Conservation (phyloP, 441 rosid genomes). For the Geranium incanum region DNA sequence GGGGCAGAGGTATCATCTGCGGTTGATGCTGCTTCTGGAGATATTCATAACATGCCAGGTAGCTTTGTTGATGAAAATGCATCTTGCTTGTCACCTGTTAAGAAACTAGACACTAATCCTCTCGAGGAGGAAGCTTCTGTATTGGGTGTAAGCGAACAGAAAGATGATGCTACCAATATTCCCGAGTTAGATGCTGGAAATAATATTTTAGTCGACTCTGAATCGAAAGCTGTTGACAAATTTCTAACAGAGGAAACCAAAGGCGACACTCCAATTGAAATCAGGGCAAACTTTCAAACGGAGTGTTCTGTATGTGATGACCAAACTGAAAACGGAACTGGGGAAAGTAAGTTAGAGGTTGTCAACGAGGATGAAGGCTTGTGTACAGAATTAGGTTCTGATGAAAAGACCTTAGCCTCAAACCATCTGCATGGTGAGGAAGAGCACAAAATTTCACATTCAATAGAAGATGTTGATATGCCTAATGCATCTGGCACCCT, state of each 20-base stretch:
- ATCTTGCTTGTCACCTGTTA: slow-evolving; percentile 21
- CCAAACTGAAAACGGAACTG: slow-evolving; percentile 30
- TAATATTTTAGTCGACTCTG: slow-evolving; percentile 33
- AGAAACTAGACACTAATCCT: slow-evolving; percentile 26
- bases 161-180: slow-evolving; percentile 29
- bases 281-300: slow-evolving; percentile 23
- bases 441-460: slow-evolving; percentile 19
- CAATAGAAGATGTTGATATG: slow-evolving; percentile 28
- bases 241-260: slow-evolving; percentile 38
- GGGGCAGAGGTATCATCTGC: slow-evolving; percentile 24
- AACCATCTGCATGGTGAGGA: slow-evolving; percentile 26
- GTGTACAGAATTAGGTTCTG: slow-evolving; percentile 30
- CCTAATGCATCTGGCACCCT: slow-evolving; percentile 26
- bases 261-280: slow-evolving; percentile 32
- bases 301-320: slow-evolving; percentile 34
- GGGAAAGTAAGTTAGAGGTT: slow-evolving; percentile 19
- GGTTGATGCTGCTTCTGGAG: slow-evolving; percentile 20
- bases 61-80: background rate
- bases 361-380: slow-evolving; percentile 28
- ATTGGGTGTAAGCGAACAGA: slow-evolving; percentile 30
- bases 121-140: slow-evolving; percentile 26
- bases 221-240: slow-evolving; percentile 33
- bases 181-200: slow-evolving; percentile 28
- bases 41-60: slow-evolving; percentile 24
- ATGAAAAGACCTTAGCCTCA: slow-evolving; percentile 28